phyloP scores from a whole-genome alignment of 495 filamentous ascomycete species.

The Aspergillus nanangensis region DNA sequence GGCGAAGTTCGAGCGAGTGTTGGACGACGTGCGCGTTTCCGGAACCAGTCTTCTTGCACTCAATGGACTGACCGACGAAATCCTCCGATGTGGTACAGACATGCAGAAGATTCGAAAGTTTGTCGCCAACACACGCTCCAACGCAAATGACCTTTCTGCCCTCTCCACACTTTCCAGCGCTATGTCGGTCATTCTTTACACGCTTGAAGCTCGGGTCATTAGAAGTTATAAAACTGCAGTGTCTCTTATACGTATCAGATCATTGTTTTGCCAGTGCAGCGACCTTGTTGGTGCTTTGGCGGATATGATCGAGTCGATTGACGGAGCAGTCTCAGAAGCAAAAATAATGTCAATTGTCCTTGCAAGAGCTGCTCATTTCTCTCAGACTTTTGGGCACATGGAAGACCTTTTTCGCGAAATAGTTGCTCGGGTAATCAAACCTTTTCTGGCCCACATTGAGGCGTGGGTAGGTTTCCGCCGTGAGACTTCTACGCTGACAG shows the following conservation, averaged over 20 bases:
- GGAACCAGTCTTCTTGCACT: constrained; percentile 61
- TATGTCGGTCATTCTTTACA: constrained; percentile 29
- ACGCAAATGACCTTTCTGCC: constrained; percentile 24
- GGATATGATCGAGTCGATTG: constrained; percentile 51
- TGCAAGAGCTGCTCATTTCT: constrained; percentile 55
- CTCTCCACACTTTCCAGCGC: constrained; percentile 34
- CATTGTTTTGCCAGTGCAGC: constrained; percentile 57
- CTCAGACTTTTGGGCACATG: constrained; percentile 58
- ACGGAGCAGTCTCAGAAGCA: constrained; percentile 56
- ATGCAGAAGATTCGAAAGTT: constrained; percentile 60
- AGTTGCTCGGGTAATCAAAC: constrained; percentile 52
- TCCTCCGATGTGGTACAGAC: constrained; percentile 66
- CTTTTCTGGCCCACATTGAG: constrained; percentile 70
- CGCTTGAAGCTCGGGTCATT: constrained; percentile 33
- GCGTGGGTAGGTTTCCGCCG: constrained; percentile 72
- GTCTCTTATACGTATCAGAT: constrained; percentile 61
- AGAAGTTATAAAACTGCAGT: constrained; percentile 16
- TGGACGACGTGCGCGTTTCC: constrained; percentile 56
- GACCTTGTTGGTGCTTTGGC: constrained; percentile 59
- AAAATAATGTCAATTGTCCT: constrained; percentile 65
- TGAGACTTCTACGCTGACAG: constrained; percentile 42
- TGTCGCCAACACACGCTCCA: constrained; percentile 36
- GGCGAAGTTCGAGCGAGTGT: constrained; percentile 51
- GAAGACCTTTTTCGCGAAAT: constrained; percentile 62
- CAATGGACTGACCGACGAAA: constrained; percentile 47